Conservation (phyloP, 148 eudicot genomes). For the Rhododendron vialii region DNA sequence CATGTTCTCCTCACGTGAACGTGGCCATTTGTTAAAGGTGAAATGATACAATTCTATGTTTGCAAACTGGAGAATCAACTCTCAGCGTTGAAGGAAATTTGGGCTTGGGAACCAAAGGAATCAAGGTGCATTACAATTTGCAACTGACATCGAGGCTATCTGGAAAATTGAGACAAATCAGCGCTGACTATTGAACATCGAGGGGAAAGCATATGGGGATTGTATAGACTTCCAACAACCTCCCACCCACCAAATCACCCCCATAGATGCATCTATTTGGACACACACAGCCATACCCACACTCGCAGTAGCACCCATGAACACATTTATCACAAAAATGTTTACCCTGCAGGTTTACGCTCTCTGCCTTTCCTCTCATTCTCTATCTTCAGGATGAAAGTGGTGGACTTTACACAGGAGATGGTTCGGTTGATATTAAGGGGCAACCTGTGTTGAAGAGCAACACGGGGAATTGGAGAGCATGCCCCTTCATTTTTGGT, state of each 20-base stretch:
- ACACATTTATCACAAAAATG: not conserved
- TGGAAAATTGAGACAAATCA: not conserved
- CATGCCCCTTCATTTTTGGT: constrained; percentile 87
- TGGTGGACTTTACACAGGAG: constrained; percentile 54
- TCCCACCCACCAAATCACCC: not conserved
- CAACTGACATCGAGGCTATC: not conserved
- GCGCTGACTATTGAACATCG: not conserved
- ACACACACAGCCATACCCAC: not conserved
- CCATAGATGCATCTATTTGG: not conserved
- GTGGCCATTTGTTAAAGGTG: not conserved
- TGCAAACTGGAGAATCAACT: not conserved
- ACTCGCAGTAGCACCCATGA: not conserved
- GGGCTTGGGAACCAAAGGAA: not conserved
- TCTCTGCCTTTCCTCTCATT: not conserved
- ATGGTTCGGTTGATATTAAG: constrained; percentile 71
- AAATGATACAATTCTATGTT: too few species aligned
- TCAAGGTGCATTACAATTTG: not conserved
- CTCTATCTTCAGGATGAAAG: constrained; percentile 32
- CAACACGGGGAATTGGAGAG: constrained; percentile 80
- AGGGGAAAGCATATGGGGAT: not conserved
- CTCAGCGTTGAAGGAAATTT: not conserved
- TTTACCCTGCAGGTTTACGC: not conserved
- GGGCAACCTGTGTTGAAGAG: constrained; percentile 68
- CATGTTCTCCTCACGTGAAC: not conserved
- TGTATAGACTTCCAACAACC: not conserved